These are phyloP conservation scores for Cladosporium sp. DNA, from an alignment of 2,329 filamentous ascomycete genomes.

Conservation along the genomic window DNA sequence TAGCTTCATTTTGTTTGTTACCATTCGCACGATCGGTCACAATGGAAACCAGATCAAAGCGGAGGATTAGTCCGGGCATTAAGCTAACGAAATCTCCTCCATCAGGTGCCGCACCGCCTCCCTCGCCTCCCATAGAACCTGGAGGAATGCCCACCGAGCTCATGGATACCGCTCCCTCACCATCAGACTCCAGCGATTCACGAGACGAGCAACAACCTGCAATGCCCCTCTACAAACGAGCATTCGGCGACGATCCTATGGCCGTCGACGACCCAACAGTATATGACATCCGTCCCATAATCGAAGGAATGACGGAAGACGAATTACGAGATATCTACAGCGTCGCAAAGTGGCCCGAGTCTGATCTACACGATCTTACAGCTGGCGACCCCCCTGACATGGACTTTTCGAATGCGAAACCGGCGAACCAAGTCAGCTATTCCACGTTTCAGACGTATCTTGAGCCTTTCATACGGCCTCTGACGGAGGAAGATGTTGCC, in stretches of 20 bases:
- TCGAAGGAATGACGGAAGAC: constrained; percentile 71
- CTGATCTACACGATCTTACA: constrained; percentile 76
- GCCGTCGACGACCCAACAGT: constrained; percentile 88
- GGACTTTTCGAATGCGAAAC: constrained; percentile 92
- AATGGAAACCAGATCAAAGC: not conserved
- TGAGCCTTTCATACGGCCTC: constrained; percentile 82
- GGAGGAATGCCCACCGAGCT: constrained; percentile 32
- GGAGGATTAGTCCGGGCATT: not conserved
- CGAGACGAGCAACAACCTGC: constrained; percentile 52
- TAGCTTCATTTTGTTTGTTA: too few relatives aligned
- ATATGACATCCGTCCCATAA: constrained; percentile 79
- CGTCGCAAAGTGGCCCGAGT: constrained; percentile 74
- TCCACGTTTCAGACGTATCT: constrained; percentile 88
- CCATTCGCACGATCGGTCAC: not conserved
- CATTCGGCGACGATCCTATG: constrained; percentile 86
- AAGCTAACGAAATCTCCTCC: constrained; percentile 13
- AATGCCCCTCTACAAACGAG: constrained; percentile 64
- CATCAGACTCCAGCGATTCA: constrained; percentile 49
- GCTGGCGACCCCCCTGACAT: constrained; percentile 86
- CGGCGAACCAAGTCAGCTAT: constrained; percentile 88
- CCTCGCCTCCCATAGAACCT: constrained; percentile 27
- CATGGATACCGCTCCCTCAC: constrained; percentile 59
- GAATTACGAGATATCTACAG: constrained; percentile 83
- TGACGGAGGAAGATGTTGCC: constrained; percentile 88
- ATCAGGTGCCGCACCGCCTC: constrained; percentile 24